phyloP scores from a whole-genome alignment of 768 basidiomycete genomes.

The Pholiota conissans region DNA sequence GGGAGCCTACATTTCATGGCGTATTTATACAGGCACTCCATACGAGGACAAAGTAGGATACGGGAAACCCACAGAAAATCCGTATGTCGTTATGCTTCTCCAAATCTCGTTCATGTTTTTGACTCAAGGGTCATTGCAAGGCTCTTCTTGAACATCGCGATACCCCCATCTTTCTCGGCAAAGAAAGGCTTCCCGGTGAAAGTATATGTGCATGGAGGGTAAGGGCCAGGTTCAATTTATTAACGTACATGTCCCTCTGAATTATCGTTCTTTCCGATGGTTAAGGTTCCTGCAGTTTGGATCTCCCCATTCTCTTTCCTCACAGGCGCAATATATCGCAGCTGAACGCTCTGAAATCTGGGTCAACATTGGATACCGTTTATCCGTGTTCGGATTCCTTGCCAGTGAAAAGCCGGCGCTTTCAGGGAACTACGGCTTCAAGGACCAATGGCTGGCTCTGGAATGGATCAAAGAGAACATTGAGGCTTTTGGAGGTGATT shows the following conservation, averaged over 20 bases:
- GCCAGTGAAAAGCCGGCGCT: slow-evolving; percentile 62
- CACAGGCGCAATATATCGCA: slow-evolving; percentile 68
- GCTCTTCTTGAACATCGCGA: slow-evolving; percentile 64
- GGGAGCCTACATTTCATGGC: neutral
- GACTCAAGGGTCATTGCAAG: slow-evolving; percentile 34
- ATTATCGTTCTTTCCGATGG: neutral
- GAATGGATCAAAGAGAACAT: slow-evolving; percentile 74
- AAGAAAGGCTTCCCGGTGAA: slow-evolving; percentile 58
- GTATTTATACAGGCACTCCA: slow-evolving; percentile 35
- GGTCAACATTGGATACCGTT: slow-evolving; percentile 76
- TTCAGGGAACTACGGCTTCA: slow-evolving; percentile 80
- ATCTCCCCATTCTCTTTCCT: slow-evolving; percentile 60
- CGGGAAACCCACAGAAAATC: slow-evolving; percentile 70
- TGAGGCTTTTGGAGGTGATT: slow-evolving; percentile 61
- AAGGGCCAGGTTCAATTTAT: slow-evolving; percentile 5
- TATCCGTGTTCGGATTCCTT: slow-evolving; percentile 77
- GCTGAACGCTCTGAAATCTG: slow-evolving; percentile 67
- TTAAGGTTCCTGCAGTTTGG: slow-evolving; percentile 78
- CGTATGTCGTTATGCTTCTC: slow-evolving; percentile 36
- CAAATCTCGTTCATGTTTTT: neutral
- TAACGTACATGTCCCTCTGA: neutral
- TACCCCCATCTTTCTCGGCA: slow-evolving; percentile 52
- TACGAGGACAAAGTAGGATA: slow-evolving; percentile 64
- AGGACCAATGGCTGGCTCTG: slow-evolving; percentile 81
- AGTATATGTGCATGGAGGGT: slow-evolving; percentile 82